phyloP scores from a whole-genome alignment of 257 asterid species.

The Solanum corneliomulleri region DNA sequence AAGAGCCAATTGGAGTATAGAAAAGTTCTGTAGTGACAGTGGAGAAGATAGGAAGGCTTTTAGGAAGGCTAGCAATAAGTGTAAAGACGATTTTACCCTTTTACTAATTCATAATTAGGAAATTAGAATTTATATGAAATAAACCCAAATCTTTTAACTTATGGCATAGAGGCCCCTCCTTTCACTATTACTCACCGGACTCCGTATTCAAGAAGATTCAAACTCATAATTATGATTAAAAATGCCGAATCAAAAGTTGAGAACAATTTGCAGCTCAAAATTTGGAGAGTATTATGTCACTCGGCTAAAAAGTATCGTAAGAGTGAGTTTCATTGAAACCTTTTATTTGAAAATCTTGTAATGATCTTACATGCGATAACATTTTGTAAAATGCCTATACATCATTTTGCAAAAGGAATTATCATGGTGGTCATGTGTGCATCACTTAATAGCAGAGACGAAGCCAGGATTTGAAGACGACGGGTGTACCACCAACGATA shows the following conservation, averaged over 20 bases:
- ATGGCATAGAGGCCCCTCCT: background rate
- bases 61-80: background rate
- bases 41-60: background rate
- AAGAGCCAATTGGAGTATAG: background rate
- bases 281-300: background rate
- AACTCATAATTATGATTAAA: background rate
- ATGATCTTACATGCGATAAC: background rate
- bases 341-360: background rate
- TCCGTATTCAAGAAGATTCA: background rate
- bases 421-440: background rate
- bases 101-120: background rate
- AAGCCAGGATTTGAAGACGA: too few relatives aligned
- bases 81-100: background rate
- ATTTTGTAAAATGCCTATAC: background rate
- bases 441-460: background rate
- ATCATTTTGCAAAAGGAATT: background rate
- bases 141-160: background rate
- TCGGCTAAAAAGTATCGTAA: background rate
- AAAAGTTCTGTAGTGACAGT: background rate
- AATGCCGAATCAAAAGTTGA: background rate
- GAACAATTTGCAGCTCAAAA: background rate
- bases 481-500: too few relatives aligned
- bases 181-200: background rate
- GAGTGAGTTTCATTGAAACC: background rate
- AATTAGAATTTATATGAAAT: background rate